Base-by-base conservation (phyloP, 495 filamentous ascomycete genomes). In the Hypoxylon intermedium region DNA sequence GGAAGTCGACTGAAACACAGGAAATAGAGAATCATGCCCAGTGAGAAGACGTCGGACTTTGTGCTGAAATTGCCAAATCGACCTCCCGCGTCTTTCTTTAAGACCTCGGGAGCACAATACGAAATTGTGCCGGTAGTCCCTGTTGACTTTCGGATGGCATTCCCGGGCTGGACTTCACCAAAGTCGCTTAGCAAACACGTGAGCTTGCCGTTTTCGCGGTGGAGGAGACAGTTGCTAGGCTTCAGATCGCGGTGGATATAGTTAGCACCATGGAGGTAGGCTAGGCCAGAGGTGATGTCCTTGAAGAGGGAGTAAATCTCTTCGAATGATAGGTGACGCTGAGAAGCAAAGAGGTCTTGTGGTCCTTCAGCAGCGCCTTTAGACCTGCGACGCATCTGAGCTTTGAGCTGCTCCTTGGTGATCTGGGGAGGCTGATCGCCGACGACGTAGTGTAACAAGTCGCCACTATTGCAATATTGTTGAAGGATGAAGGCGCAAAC, bases 11-110 rank as follows among this genome's bases (percentile, higher is more conserved):
- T 90, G 70, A 98, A 98, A 70, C 95, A 98, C 75, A 98, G 85
- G 63, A 98, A 98, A 72, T 98, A 95, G 3, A 98, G 83, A 38
- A 98, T 97, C 94, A 98, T 96, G 28, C 94, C 94, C 0, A 98
- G 73, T 2, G 92, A 96, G 74, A 98, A 98, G 9, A 98, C 89
- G 70, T 98, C 94, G 0, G 92, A 97, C 67, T 97, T 98, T 46
- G 89, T 89, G 0, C 91, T 95, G 65, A 98, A 98, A 65, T 98
- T 95, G 3, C 89, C 92, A 61, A 89, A 89, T 9, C 81, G 80
- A 9, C 94, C 94, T 51, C 74, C 82, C 0, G 85, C 78, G 40
- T 91, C 85, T 53, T 80, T 86, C 36, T 82, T 85, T 26, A 98
- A 75, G 13, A 98, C 94, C 68, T 98, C 94, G 2, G 94, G 94